phyloP scores from a whole-genome alignment of 192 early-diverging fungal genomes.

The Cladochytrium replicatum region DNA sequence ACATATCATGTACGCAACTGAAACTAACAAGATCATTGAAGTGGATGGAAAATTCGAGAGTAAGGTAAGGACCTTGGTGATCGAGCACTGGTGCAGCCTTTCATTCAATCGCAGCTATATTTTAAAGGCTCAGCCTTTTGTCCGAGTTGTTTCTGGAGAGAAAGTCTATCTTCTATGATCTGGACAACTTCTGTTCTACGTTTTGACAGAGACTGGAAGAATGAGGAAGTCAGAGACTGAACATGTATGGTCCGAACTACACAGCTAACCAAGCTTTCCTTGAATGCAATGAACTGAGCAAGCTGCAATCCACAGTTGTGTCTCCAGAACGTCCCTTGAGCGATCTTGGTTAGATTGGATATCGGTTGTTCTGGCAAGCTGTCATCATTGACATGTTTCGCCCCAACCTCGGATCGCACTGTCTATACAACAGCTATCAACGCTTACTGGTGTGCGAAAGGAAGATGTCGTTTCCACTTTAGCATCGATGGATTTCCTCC shows the following conservation, averaged over 20 bases:
- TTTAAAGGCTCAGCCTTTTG: conserved; percentile 80
- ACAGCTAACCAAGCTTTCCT: background rate
- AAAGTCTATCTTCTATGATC: conserved; percentile 89
- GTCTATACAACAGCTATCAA: conserved; percentile 44
- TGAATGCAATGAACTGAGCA: conserved; percentile 68
- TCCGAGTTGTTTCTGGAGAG: conserved; percentile 88
- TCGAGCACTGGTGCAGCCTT: background rate
- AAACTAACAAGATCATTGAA: conserved; percentile 59
- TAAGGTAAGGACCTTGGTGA: conserved; percentile 38
- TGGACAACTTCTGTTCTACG: conserved; percentile 77
- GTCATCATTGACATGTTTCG: conserved; percentile 43
- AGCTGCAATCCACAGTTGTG: conserved; percentile 56
- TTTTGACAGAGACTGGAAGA: conserved; percentile 39
- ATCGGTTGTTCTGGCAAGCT: conserved; percentile 73
- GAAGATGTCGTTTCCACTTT: conserved; percentile 78
- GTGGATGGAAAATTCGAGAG: conserved; percentile 72
- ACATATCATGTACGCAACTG: conserved; percentile 57
- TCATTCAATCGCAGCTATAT: conserved; percentile 51
- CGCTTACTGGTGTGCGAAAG: conserved; percentile 59
- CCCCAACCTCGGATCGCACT: conserved; percentile 12
- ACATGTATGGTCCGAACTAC: conserved; percentile 51
- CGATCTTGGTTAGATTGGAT: conserved; percentile 68
- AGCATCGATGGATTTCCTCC: conserved; percentile 49
- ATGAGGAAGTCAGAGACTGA: conserved; percentile 21
- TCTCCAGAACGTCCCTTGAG: conserved; percentile 85